These are phyloP conservation scores for Hyaloscypha bicolor DNA, from an alignment of 495 filamentous ascomycete genomes.

Conservation along the genomic window DNA sequence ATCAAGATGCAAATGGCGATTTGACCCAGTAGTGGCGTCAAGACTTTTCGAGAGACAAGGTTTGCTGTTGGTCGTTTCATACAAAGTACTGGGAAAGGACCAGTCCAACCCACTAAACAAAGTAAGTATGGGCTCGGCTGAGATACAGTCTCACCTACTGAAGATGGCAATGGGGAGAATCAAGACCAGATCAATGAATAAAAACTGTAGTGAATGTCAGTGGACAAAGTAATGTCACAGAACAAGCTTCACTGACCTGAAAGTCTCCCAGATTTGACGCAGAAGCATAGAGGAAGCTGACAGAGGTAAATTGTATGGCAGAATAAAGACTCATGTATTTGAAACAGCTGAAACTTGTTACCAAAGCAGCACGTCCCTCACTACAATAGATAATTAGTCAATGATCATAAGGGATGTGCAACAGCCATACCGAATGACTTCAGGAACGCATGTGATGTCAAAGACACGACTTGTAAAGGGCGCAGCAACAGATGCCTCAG, in stretches of 20 bases:
- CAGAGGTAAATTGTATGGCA: slow-evolving; percentile 98
- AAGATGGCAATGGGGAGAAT: slow-evolving; percentile 97
- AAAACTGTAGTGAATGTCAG: slow-evolving; percentile 57
- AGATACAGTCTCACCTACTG: slow-evolving; percentile 54
- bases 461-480: slow-evolving; percentile 96
- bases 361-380: slow-evolving; percentile 90
- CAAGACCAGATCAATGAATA: slow-evolving; percentile 91
- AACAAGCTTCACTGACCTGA: slow-evolving; percentile 55
- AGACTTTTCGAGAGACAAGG: slow-evolving; percentile 89
- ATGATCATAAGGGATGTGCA: not conserved
- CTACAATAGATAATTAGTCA: slow-evolving; percentile 39
- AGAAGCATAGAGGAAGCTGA: slow-evolving; percentile 95
- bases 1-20: slow-evolving; percentile 79
- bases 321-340: slow-evolving; percentile 99
- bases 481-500: slow-evolving; percentile 95
- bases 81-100: slow-evolving; percentile 75
- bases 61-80: slow-evolving; percentile 89
- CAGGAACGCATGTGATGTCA: slow-evolving; percentile 94
- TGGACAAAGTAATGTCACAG: not conserved
- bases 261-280: slow-evolving; percentile 97
- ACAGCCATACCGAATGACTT: slow-evolving; percentile 71
- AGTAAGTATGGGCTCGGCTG: slow-evolving; percentile 28
- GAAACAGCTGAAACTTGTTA: slow-evolving; percentile 99
- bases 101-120: slow-evolving; percentile 85
- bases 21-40: slow-evolving; percentile 88